Percentiles rank a stretch among this genome's conserved stretches.
Conservation (phyloP, 768 basidiomycete species). For the Suillus hirtellus region DNA sequence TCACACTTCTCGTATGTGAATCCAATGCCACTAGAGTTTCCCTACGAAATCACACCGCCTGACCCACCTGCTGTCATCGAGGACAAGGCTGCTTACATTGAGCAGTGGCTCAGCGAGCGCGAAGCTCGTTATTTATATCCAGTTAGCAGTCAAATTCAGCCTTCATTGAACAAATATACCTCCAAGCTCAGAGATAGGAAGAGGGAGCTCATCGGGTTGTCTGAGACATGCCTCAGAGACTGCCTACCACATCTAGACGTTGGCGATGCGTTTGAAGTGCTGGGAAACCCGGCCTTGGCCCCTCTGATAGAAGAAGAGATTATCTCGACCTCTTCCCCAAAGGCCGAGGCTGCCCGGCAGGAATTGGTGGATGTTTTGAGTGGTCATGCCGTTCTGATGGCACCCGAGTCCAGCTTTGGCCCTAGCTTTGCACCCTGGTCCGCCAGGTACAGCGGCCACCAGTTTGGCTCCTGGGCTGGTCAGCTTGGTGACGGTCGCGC, state of each 20-base stretch:
- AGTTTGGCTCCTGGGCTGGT: conserved; percentile 88
- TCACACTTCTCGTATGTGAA: conserved; percentile 82
- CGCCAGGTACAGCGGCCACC: conserved; percentile 87
- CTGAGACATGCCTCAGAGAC: conserved; percentile 66
- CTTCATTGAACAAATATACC: conserved; percentile 47
- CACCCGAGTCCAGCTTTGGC: conserved; percentile 28
- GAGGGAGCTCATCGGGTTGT: conserved; percentile 69
- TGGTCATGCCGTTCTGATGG: conserved; percentile 73
- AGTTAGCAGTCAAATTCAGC: background rate
- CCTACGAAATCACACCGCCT: conserved; percentile 67
- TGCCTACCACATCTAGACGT: conserved; percentile 85
- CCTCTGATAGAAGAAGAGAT: conserved; percentile 31
- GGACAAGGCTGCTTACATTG: conserved; percentile 67
- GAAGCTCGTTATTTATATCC: conserved; percentile 50
- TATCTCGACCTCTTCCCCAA: conserved; percentile 15
- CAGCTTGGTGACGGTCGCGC: conserved; percentile 97
- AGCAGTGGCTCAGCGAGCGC: conserved; percentile 69
- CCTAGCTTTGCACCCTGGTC: conserved; percentile 66
- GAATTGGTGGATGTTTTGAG: conserved; percentile 82
- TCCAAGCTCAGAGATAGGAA: conserved; percentile 51
- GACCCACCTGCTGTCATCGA: conserved; percentile 45
- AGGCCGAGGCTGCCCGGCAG: conserved; percentile 51
- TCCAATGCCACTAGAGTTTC: conserved; percentile 82
- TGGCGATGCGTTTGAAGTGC: conserved; percentile 72
- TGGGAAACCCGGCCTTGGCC: conserved; percentile 62